Conservation (phyloP, 805 yeast species). For the Candida nanaspora region DNA sequence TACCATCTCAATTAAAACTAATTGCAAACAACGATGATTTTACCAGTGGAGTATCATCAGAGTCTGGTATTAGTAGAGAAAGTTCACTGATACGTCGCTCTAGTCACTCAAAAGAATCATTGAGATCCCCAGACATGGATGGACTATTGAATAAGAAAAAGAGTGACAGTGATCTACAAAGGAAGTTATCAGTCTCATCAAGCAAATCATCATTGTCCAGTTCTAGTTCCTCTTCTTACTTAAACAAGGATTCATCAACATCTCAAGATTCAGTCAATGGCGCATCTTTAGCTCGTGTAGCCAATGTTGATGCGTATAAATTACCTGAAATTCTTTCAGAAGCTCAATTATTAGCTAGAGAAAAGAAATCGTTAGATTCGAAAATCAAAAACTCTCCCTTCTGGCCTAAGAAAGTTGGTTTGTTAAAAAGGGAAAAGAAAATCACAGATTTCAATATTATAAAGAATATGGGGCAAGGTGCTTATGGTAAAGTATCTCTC, state of each 20-base stretch:
- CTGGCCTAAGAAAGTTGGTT: conserved; percentile 59
- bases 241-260: conserved; percentile 2
- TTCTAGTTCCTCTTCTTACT: background rate
- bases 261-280: conserved; percentile 6
- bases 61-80: conserved; percentile 2
- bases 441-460: conserved; percentile 63
- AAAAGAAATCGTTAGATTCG: conserved; percentile 35
- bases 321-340: conserved; percentile 26
- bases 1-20: conserved; percentile 53
- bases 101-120: background rate
- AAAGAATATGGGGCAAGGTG: conserved; percentile 90
- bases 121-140: background rate
- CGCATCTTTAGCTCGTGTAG: background rate
- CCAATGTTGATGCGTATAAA: conserved; percentile 10
- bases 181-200: conserved; percentile 2
- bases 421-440: conserved; percentile 60
- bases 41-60: conserved; percentile 20
- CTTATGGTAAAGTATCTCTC: conserved; percentile 88
- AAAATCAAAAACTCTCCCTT: conserved; percentile 29
- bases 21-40: conserved; percentile 32
- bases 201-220: background rate
- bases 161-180: background rate
- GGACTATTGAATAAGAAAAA: background rate
- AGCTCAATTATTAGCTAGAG: conserved; percentile 35
- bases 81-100: conserved; percentile 5